Percentiles rank a stretch among this genome's conserved stretches.
Conservation (phyloP, 768 basidiomycete species). For the Naganishia onofrii region DNA sequence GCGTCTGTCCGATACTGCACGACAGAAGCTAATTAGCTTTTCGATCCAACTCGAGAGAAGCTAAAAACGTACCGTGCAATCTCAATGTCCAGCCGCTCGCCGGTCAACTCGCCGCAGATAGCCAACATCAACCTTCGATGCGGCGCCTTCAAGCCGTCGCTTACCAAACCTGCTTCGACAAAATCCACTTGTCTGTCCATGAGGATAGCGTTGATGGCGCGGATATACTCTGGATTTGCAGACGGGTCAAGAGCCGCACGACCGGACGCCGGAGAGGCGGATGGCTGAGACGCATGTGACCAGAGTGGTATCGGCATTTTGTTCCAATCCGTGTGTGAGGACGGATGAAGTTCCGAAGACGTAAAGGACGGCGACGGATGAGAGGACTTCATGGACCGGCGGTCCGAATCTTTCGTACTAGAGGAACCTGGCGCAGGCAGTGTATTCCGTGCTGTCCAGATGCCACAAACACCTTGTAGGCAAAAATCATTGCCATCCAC, state of each 20-base stretch:
- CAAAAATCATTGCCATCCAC: slow-evolving; percentile 40
- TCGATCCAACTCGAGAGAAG: neutral
- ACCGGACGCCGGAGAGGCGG: neutral
- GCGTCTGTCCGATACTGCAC: slow-evolving; percentile 26
- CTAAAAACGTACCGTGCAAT: slow-evolving; percentile 36
- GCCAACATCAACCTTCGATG: slow-evolving; percentile 45
- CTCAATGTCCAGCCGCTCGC: slow-evolving; percentile 34
- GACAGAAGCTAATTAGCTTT: neutral
- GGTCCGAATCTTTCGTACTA: neutral
- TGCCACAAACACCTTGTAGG: slow-evolving; percentile 43
- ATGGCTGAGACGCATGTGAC: neutral
- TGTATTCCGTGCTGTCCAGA: slow-evolving; percentile 38
- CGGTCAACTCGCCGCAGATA: slow-evolving; percentile 38
- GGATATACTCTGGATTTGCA: slow-evolving; percentile 23
- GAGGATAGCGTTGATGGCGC: slow-evolving; percentile 25
- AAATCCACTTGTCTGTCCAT: slow-evolving; percentile 23
- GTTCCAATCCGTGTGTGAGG: slow-evolving; percentile 5
- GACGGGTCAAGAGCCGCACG: slow-evolving; percentile 12
- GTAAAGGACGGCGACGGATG: neutral
- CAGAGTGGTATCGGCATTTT: slow-evolving; percentile 11
- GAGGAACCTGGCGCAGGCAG: slow-evolving; percentile 9
- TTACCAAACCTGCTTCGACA: slow-evolving; percentile 31
- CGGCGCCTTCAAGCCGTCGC: slow-evolving; percentile 31
- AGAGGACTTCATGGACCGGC: neutral
- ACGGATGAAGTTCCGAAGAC: neutral